Percentiles rank a stretch among this genome's conserved stretches.
Conservation (phyloP, 345 rosid genomes). For the Heritiera fomes region DNA sequence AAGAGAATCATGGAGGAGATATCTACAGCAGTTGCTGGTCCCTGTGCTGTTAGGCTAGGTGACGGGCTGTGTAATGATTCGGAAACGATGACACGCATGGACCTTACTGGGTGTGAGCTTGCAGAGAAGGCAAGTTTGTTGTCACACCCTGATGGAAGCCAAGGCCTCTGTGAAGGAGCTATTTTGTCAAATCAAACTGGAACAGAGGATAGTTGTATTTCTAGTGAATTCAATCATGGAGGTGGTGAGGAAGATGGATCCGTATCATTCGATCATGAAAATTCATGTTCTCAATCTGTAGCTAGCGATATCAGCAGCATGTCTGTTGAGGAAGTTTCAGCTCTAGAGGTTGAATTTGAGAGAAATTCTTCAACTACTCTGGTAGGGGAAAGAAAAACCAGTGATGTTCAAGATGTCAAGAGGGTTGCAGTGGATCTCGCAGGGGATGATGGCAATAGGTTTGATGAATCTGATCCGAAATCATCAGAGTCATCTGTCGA, state of each 20-base stretch:
- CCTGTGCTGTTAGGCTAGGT: conserved; percentile 45
- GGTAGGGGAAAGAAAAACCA: conserved; percentile 12
- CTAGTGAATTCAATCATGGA: conserved; percentile 3
- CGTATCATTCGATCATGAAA: conserved; percentile 12
- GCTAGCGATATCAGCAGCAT: conserved; percentile 14
- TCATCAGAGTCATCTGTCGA: conserved; percentile 26
- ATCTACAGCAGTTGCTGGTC: conserved; percentile 46
- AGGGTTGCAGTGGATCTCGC: conserved; percentile 20
- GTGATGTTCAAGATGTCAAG: conserved; percentile 20
- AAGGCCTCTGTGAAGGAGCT: neutral
- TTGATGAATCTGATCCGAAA: conserved; percentile 30
- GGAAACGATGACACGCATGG: conserved; percentile 33
- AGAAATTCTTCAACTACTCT: conserved; percentile 17
- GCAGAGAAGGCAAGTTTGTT: conserved; percentile 30
- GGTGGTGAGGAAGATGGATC: conserved; percentile 24
- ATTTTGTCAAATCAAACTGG: neutral
- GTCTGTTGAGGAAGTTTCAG: conserved; percentile 21
- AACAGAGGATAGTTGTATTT: conserved; percentile 14
- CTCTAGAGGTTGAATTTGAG: conserved; percentile 28
- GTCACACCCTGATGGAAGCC: conserved; percentile 22
- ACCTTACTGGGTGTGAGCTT: conserved; percentile 36
- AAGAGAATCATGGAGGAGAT: conserved; percentile 47
- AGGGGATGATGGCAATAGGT: conserved; percentile 26
- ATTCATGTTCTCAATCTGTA: conserved; percentile 22
- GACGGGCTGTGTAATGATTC: conserved; percentile 28